phyloP scores from a whole-genome alignment of 257 asterid genomes.

The Leonotis leonurus region DNA sequence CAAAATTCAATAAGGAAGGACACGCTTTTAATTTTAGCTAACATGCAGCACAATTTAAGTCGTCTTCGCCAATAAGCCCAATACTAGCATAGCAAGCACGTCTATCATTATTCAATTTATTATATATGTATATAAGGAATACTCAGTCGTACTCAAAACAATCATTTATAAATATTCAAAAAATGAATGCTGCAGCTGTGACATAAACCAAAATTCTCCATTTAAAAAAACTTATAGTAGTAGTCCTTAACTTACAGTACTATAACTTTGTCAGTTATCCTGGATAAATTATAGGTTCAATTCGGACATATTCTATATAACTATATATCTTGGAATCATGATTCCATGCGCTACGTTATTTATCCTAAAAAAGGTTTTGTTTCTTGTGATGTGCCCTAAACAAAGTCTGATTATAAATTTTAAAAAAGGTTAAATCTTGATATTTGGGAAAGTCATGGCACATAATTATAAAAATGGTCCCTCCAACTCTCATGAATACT shows the following conservation, averaged over 20 bases:
- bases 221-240: no score
- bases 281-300: neutral
- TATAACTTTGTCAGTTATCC: neutral
- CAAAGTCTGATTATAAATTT: neutral
- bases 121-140: no score
- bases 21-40: neutral
- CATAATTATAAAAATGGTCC: constrained; percentile 1
- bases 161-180: no score
- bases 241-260: no score
- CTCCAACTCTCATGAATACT: neutral
- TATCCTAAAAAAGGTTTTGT: neutral
- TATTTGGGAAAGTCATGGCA: constrained; percentile 9
- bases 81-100: neutral
- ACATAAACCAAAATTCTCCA: no score
- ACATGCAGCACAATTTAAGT: neutral
- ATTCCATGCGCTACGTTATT: neutral
- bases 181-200: no score
- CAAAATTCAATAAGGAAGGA: neutral
- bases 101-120: no score
- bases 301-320: neutral
- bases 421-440: constrained; percentile 6
- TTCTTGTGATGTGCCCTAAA: neutral
- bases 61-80: constrained; percentile 3
- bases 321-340: no score
- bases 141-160: no score